These are phyloP conservation scores for Ustilago trichophora DNA, from an alignment of 1,284 basidiomycete genomes.

Conservation along the genomic window DNA sequence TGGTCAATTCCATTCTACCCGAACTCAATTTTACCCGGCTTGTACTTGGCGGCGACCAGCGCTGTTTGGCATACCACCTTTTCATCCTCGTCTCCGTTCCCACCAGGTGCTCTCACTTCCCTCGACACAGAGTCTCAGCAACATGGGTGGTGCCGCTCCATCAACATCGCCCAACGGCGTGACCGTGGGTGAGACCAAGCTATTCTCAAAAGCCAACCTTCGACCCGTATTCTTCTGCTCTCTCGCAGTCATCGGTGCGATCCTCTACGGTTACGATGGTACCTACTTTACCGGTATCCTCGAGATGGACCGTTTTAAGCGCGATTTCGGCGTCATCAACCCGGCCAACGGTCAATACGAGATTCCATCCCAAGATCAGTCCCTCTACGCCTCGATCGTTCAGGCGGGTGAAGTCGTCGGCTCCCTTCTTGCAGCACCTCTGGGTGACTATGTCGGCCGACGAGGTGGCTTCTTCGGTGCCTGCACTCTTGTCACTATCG, in stretches of 20 bases:
- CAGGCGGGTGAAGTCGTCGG: slow-evolving; percentile 69
- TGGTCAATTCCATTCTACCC: too few relatives aligned
- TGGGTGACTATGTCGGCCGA: slow-evolving; percentile 68
- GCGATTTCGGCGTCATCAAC: slow-evolving; percentile 58
- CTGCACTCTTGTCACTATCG: slow-evolving; percentile 65
- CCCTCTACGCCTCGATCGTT: slow-evolving; percentile 67
- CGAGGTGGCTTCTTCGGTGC: slow-evolving; percentile 67
- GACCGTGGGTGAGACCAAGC: slow-evolving; percentile 46
- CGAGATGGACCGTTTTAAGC: slow-evolving; percentile 62
- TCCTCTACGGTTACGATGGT: slow-evolving; percentile 67
- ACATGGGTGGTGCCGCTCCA: slow-evolving; percentile 32
- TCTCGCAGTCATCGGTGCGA: slow-evolving; percentile 61
- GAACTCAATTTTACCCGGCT: too few relatives aligned
- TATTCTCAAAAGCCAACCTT: slow-evolving; percentile 62
- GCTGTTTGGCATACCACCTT: too few relatives aligned
- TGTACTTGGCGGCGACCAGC: too few relatives aligned
- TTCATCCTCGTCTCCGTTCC: too few relatives aligned
- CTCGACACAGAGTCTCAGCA: too few relatives aligned
- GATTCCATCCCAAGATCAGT: slow-evolving; percentile 56
- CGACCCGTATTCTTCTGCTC: slow-evolving; percentile 64
- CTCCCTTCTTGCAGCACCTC: slow-evolving; percentile 67
- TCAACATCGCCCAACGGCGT: slow-evolving; percentile 27
- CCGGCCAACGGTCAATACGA: slow-evolving; percentile 35
- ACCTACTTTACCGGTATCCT: slow-evolving; percentile 64
- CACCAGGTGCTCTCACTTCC: too few relatives aligned